Evolutionary conservation across 2,329 filamentous ascomycete species (phyloP), one percentile per base, ranked within the genome.

Genomic region (Aspergillus amoenus): DNA sequence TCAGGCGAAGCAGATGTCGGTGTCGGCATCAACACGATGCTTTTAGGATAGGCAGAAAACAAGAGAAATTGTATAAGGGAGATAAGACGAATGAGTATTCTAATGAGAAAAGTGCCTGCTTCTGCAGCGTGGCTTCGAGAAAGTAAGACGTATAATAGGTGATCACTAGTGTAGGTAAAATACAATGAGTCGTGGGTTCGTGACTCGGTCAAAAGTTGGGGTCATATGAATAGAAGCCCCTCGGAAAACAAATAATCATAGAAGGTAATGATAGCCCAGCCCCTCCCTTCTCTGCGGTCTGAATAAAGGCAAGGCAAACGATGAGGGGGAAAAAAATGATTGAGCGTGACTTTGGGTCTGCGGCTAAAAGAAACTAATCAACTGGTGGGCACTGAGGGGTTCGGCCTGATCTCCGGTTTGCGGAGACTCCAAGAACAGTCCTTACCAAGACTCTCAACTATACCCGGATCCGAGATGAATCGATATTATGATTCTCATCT

Each of bases 391-490:
- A 44, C 12, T 15, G 21, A 12, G 6, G 12, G 41, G 40, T 11
- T 51, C 54, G 54, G 54, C n/a, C 41, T 46, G 41, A 44, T 39
- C 47, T 40, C 47, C 54, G 47, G 47, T 46, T 41, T 13, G 47
- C 46, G 47, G 54, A 51, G 46, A 11, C 8, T 30, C 27, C 27
- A 30, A 30, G 9, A 30, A 30, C 27, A 30, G 8, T 27, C 24
- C 24, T 27, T 27, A 27, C 18, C 18, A 18, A 18, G 24, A 8
- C 24, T 27, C 24, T 27, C 24, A 9, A 27, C 24, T 27, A 9
- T 27, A 27, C 24, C 24, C 9, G 24, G 24, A 27, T 27, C 24
- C 24, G 24, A 27, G 24, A 27, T 27, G 8, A 27, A 27, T 27
- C 24, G 24, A 27, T 27, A 27, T 27, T 27, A 27, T 27, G 8